These are phyloP conservation scores for Zangia roseola DNA, from an alignment of 768 basidiomycete genomes.

Conservation along the genomic window DNA sequence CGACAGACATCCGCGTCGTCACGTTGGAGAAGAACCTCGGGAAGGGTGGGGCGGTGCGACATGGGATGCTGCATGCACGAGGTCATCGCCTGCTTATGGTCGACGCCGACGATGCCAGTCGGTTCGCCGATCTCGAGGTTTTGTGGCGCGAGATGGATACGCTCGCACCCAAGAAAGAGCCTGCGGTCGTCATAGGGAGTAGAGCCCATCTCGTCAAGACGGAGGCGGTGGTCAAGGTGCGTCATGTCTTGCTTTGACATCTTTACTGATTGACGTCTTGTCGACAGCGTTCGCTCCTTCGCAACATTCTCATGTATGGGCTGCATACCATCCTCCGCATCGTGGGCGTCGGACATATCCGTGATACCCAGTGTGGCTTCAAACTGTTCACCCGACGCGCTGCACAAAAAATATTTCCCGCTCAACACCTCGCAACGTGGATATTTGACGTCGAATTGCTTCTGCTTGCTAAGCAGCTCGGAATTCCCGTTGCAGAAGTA, in stretches of 20 bases:
- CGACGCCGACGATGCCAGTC: slow-evolving; percentile 92
- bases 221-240: slow-evolving; percentile 90
- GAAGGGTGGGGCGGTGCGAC: slow-evolving; percentile 91
- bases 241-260: slow-evolving; percentile 12
- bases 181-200: slow-evolving; percentile 80
- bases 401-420: slow-evolving; percentile 80
- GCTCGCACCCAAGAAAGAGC: slow-evolving; percentile 46
- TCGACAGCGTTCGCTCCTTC: slow-evolving; percentile 75
- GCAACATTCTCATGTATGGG: slow-evolving; percentile 93
- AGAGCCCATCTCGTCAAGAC: slow-evolving; percentile 91
- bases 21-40: slow-evolving; percentile 79
- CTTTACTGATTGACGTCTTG: neutral
- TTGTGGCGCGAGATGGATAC: slow-evolving; percentile 75
- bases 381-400: slow-evolving; percentile 88
- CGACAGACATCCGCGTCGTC: slow-evolving; percentile 72
- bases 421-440: slow-evolving; percentile 87
- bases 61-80: slow-evolving; percentile 83
- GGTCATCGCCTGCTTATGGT: slow-evolving; percentile 84
- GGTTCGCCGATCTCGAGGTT: slow-evolving; percentile 79
- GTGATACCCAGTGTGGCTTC: slow-evolving; percentile 97
- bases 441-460: slow-evolving; percentile 96
- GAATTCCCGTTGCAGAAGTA: slow-evolving; percentile 82
- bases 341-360: slow-evolving; percentile 85
- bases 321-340: slow-evolving; percentile 87
- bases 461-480: slow-evolving; percentile 74